These are phyloP conservation scores for Arachnopeziza araneosa DNA, from an alignment of 2,329 filamentous ascomycete genomes.

Conservation along the genomic window DNA sequence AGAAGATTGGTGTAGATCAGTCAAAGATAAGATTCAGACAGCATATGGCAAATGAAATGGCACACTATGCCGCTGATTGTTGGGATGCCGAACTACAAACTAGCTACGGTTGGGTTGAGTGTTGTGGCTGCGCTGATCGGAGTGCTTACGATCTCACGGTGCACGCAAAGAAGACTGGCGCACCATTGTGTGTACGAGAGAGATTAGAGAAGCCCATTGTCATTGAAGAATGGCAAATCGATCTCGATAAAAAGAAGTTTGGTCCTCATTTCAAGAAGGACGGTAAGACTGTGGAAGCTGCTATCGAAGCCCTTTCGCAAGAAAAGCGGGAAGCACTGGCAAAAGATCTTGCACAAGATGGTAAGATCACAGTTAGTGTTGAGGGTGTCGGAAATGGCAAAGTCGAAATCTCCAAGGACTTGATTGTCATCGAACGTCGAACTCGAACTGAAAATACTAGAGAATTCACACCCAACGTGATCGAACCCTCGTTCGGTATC, in stretches of 20 bases:
- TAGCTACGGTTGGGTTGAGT: constrained; percentile 96
- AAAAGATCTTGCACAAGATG: constrained; percentile 64
- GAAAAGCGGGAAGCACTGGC: constrained; percentile 75
- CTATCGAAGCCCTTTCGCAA: constrained; percentile 64
- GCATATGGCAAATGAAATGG: constrained; percentile 88
- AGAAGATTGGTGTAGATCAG: constrained; percentile 81
- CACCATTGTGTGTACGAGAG: constrained; percentile 79
- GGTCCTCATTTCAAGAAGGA: constrained; percentile 95
- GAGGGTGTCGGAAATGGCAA: constrained; percentile 61
- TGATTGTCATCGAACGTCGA: constrained; percentile 77
- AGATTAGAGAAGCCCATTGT: constrained; percentile 69
- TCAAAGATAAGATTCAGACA: constrained; percentile 92
- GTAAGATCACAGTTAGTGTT: constrained; percentile 74
- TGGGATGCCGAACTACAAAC: constrained; percentile 95
- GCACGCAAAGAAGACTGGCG: constrained; percentile 87
- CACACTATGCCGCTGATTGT: constrained; percentile 94
- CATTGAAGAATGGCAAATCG: constrained; percentile 82
- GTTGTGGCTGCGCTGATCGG: constrained; percentile 92
- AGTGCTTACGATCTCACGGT: constrained; percentile 92
- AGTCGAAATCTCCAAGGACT: constrained; percentile 72
- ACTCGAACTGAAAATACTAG: constrained; percentile 77
- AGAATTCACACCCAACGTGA: constrained; percentile 92
- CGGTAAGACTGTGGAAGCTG: constrained; percentile 76
- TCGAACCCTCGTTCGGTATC: constrained; percentile 97
- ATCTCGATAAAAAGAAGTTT: constrained; percentile 92